A percentile compares a stretch with the other conserved stretches of the same genome.
phyloP scores from a whole-genome alignment of 164 flowering plant genomes.

The Brasenia schreberi region DNA sequence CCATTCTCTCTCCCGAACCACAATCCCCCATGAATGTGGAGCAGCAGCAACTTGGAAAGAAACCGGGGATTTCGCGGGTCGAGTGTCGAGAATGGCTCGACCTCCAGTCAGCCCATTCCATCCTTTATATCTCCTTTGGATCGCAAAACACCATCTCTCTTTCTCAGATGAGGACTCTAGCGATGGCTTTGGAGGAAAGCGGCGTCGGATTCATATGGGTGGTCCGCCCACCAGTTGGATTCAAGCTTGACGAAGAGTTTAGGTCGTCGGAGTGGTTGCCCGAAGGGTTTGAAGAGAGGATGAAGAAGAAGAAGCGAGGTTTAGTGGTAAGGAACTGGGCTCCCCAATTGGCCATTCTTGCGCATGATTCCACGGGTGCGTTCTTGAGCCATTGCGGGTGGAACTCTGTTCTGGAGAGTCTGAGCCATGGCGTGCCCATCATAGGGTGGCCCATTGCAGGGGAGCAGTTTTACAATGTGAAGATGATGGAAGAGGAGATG shows the following conservation, averaged over 20 bases:
- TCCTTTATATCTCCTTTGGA: slow-evolving; percentile 15
- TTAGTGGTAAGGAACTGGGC: slow-evolving; percentile 20
- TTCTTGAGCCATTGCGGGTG: slow-evolving; percentile 13
- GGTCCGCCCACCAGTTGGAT: slow-evolving; percentile 14
- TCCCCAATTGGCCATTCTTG: slow-evolving; percentile 9
- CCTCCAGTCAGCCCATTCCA: slow-evolving; percentile 6
- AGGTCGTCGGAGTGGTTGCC: slow-evolving; percentile 21
- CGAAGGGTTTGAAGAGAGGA: slow-evolving; percentile 15
- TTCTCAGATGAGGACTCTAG: slow-evolving; percentile 19
- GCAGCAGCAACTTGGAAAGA: neutral
- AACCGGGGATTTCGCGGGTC: neutral
- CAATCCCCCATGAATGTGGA: no score
- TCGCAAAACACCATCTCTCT: slow-evolving; percentile 15
- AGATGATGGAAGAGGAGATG: slow-evolving; percentile 11
- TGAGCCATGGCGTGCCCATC: slow-evolving; percentile 13
- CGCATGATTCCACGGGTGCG: slow-evolving; percentile 9
- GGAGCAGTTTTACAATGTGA: slow-evolving; percentile 12
- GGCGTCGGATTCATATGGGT: slow-evolving; percentile 20
- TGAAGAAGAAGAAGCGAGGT: slow-evolving; percentile 5
- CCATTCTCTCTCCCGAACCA: neutral
- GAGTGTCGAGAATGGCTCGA: slow-evolving; percentile 5
- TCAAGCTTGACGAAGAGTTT: slow-evolving; percentile 8
- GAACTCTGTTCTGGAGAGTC: slow-evolving; percentile 12
- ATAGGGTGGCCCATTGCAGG: slow-evolving; percentile 10
- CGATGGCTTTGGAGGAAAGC: slow-evolving; percentile 17